Conservation (phyloP, 208 protist species). For the Trypanosoma mega region DNA sequence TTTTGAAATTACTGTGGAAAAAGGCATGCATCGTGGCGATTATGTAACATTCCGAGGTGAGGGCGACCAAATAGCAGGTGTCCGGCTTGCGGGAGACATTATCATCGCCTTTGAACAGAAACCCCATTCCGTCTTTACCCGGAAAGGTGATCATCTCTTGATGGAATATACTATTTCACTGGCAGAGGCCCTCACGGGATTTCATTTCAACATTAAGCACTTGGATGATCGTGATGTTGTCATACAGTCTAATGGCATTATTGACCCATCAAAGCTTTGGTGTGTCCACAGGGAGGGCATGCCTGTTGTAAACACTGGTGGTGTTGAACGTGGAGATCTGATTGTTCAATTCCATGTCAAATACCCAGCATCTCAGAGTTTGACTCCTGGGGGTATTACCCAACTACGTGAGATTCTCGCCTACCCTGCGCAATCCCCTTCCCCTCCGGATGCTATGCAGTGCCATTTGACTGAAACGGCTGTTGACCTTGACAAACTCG, state of each 20-base stretch:
- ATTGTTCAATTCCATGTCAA: constrained; percentile 90
- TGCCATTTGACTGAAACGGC: constrained; percentile 54
- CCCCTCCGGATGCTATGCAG: constrained; percentile 42
- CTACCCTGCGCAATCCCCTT: constrained; percentile 51
- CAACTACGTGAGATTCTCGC: constrained; percentile 76
- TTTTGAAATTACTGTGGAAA: constrained; percentile 97
- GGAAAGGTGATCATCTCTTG: constrained; percentile 95
- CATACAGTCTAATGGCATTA: constrained; percentile 65
- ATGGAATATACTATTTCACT: constrained; percentile 92
- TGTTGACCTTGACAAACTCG: constrained; percentile 83
- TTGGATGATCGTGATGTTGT: constrained; percentile 89
- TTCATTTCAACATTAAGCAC: constrained; percentile 87
- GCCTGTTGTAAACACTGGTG: constrained; percentile 87
- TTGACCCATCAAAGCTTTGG: constrained; percentile 88
- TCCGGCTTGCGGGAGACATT: constrained; percentile 95
- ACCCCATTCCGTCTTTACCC: constrained; percentile 91
- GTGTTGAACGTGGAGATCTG: constrained; percentile 88
- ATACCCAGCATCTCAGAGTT: constrained; percentile 56
- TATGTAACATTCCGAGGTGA: constrained; percentile 96
- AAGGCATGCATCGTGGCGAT: constrained; percentile 96
- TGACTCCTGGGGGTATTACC: constrained; percentile 8
- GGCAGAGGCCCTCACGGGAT: constrained; percentile 94
- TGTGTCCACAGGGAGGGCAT: constrained; percentile 92
- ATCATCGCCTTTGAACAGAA: constrained; percentile 97
- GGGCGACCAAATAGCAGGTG: constrained; percentile 94